Conservation (phyloP, 768 basidiomycete genomes). For the Boletus reticuloceps region DNA sequence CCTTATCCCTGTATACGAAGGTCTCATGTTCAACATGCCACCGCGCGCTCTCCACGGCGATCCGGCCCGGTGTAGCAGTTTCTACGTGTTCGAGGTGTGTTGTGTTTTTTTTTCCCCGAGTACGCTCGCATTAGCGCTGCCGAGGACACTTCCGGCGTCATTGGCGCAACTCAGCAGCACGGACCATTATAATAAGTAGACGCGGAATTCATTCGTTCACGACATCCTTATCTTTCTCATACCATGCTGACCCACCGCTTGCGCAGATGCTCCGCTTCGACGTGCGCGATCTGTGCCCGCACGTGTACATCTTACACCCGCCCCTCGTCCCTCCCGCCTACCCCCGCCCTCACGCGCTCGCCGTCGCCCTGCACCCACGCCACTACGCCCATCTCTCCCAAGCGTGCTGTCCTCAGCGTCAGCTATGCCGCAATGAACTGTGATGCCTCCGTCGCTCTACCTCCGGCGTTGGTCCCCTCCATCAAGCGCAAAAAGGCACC, state of each 20-base stretch:
- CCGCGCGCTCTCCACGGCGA: constrained; percentile 22
- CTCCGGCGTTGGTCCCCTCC: not conserved
- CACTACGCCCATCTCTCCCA: constrained; percentile 22
- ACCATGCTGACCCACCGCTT: constrained; percentile 3
- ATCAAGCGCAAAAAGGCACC: constrained; percentile 30
- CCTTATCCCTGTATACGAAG: constrained; percentile 8
- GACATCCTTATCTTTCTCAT: not conserved
- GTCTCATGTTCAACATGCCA: constrained; percentile 31
- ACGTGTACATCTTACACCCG: constrained; percentile 35
- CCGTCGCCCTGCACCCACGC: constrained; percentile 24
- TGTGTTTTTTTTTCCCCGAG: not conserved
- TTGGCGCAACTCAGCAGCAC: too few relatives aligned
- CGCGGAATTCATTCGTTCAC: not conserved
- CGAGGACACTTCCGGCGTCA: not conserved
- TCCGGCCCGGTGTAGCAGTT: constrained; percentile 14
- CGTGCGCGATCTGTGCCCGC: constrained; percentile 36
- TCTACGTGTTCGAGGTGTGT: constrained; percentile 24
- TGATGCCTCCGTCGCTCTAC: not conserved
- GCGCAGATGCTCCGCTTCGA: constrained; percentile 32
- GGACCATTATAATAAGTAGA: not conserved
- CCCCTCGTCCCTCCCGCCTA: constrained; percentile 34
- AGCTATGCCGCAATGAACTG: constrained; percentile 23
- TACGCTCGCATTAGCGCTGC: not conserved
- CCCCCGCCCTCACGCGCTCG: constrained; percentile 35
- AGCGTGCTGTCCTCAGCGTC: constrained; percentile 27